Conservation (phyloP, 371 early-diverging fungal genomes). For the Vairimorpha ceranae region DNA sequence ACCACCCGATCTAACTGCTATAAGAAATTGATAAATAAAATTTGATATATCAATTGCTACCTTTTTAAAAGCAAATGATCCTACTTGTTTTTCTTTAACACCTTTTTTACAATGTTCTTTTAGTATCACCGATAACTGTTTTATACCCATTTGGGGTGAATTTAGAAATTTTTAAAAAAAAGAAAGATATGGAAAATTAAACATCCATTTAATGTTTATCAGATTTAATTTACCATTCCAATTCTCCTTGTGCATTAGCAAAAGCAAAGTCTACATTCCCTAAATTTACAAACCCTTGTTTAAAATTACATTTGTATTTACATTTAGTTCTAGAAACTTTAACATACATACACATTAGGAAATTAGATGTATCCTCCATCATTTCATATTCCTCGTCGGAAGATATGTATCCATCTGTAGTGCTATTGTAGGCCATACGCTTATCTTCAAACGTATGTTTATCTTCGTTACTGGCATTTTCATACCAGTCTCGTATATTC, state of each 20-base stretch:
- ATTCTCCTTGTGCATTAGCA: slow-evolving; percentile 60
- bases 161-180: too few species aligned
- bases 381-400: slow-evolving; percentile 24
- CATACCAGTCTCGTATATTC: slow-evolving; percentile 12
- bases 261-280: slow-evolving; percentile 62
- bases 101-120: slow-evolving; percentile 79
- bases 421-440: neutral
- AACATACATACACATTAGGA: slow-evolving; percentile 63
- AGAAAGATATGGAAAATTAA: too few species aligned
- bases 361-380: slow-evolving; percentile 50
- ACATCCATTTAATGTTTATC: too few species aligned
- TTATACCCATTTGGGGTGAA: slow-evolving; percentile 70
- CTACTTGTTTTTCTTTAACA: slow-evolving; percentile 73
- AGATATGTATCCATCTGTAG: neutral
- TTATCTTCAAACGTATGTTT: neutral
- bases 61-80: slow-evolving; percentile 82
- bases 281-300: slow-evolving; percentile 63
- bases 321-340: slow-evolving; percentile 61
- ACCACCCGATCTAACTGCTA: slow-evolving; percentile 89
- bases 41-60: slow-evolving; percentile 95
- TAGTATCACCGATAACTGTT: slow-evolving; percentile 81
- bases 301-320: slow-evolving; percentile 62
- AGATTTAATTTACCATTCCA: slow-evolving; percentile 60
- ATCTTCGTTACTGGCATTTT: neutral
- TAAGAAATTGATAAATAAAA: slow-evolving; percentile 96